phyloP scores from a whole-genome alignment of 306 rosid species.

The Gleditsia sinensis region DNA sequence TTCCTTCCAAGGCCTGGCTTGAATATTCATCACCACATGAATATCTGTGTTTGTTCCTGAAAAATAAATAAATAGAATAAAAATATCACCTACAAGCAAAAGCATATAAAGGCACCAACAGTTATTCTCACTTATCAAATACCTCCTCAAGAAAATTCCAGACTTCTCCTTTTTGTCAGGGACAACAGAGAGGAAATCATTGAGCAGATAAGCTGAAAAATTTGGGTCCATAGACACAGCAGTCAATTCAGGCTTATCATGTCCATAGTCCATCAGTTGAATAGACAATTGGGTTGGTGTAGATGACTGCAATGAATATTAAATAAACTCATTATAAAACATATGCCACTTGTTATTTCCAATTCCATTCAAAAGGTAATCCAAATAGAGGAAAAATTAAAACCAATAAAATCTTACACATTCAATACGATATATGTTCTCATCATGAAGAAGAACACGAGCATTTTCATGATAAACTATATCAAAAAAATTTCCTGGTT shows the following conservation, averaged over 20 bases:
- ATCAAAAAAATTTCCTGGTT: conserved; percentile 77
- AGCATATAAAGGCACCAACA: conserved; percentile 25
- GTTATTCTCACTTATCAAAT: conserved; percentile 32
- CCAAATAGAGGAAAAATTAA: conserved; percentile 21
- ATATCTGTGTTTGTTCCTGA: conserved; percentile 74
- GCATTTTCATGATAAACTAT: conserved; percentile 94
- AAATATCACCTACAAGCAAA: conserved; percentile 31
- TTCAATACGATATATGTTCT: conserved; percentile 87
- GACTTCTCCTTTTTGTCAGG: conserved; percentile 77
- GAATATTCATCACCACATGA: conserved; percentile 64
- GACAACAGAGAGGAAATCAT: conserved; percentile 76
- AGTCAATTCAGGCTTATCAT: conserved; percentile 92
- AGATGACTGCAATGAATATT: conserved; percentile 56
- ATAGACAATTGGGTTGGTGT: conserved; percentile 68
- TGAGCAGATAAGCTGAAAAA: conserved; percentile 79
- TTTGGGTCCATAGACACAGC: conserved; percentile 96
- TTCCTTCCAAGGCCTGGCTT: conserved; percentile 74
- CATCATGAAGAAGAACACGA: conserved; percentile 93
- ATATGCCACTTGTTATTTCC: not conserved
- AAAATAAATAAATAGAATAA: conserved; percentile 32
- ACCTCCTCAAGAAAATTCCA: conserved; percentile 90
- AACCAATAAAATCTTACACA: conserved; percentile 61
- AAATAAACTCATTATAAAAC: conserved; percentile 14
- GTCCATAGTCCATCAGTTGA: conserved; percentile 92
- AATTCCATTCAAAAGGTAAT: conserved; percentile 20